Evolutionary conservation across 768 basidiomycete species (phyloP), one percentile per base, ranked within the genome.

Genomic region (Dacryopinax primogenitus): DNA sequence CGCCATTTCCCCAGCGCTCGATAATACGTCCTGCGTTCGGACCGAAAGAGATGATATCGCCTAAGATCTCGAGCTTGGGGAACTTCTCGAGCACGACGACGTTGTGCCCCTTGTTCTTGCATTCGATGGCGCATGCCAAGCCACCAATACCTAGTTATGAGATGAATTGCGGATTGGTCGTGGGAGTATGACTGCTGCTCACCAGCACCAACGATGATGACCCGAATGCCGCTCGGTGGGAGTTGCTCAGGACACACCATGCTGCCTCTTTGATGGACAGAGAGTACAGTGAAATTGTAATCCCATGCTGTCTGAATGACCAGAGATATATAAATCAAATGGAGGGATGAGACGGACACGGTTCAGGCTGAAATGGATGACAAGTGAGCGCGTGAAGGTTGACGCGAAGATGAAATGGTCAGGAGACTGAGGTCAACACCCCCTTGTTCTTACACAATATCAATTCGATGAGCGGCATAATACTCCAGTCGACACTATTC

Each of bases 41-140:
- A 33, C 67, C 35, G 61, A 72, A 66, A 32, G 65, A 65, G 32
- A 73, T 66, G 51, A 69, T 63, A 67, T 65, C 58, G 70, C 69
- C 67, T 35, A 69, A 61, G 7, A 64, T 61, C 11, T 63, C 63
- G 45, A 70, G 63, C 47, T 68, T 64, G 26, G 63, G 64, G 39
- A 69, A 68, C 51, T 69, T 68, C 64, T 72, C 70, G 23, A 71
- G 63, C n/a, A 74, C 58, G n/a, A 36, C 65, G 26, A 71, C 70
- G 4, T 70, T 64, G 67, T 70, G 71, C 6, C 68, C 68, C 39
- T 66, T 71, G 26, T 72, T 58, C n/a, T 71, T 68, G 33, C 69
- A 71, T 63, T 72, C 73, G 39, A 77, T 69, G 15, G 72, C 73
- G 58, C 71, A 72, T 1, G 70, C 71, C 1, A 77, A 64, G 4